Conservation (phyloP, 2,329 filamentous ascomycete species). For the Emmonsia crescens region DNA sequence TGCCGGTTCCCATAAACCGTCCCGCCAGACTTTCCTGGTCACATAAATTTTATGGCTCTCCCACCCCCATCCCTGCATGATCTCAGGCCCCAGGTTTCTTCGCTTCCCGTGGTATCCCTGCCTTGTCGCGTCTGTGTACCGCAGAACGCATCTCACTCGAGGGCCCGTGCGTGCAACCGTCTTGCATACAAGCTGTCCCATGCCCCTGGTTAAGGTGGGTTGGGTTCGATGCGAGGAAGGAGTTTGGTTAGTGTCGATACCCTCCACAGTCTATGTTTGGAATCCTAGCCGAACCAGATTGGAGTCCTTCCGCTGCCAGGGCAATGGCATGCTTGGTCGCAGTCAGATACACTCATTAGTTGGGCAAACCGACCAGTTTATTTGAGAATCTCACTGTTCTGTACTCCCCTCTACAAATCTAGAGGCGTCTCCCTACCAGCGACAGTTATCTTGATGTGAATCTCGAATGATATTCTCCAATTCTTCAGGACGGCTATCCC, state of each 20-base stretch:
- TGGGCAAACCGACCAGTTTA: background rate
- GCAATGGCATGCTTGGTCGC: background rate
- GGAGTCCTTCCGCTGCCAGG: background rate
- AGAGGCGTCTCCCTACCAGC: background rate
- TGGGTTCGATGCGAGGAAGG: background rate
- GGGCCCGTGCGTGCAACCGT: background rate
- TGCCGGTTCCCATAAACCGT: background rate
- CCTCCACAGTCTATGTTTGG: no score
- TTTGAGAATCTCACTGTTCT: background rate
- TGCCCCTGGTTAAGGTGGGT: background rate
- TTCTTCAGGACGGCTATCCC: no score
- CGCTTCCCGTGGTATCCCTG: background rate
- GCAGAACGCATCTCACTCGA: background rate
- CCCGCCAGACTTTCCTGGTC: background rate
- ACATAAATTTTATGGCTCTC: background rate
- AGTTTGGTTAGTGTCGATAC: background rate
- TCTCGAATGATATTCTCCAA: background rate
- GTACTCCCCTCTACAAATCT: background rate
- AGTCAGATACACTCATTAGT: background rate
- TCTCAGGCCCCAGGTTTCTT: background rate
- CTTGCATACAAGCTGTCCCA: background rate
- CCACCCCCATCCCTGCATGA: background rate
- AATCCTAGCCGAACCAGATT: background rate
- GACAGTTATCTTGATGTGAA: background rate
- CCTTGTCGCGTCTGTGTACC: background rate